Percentiles rank a stretch among this genome's conserved stretches.
phyloP scores from a whole-genome alignment of 2,329 filamentous ascomycete species.

The Exophiala bonariae region DNA sequence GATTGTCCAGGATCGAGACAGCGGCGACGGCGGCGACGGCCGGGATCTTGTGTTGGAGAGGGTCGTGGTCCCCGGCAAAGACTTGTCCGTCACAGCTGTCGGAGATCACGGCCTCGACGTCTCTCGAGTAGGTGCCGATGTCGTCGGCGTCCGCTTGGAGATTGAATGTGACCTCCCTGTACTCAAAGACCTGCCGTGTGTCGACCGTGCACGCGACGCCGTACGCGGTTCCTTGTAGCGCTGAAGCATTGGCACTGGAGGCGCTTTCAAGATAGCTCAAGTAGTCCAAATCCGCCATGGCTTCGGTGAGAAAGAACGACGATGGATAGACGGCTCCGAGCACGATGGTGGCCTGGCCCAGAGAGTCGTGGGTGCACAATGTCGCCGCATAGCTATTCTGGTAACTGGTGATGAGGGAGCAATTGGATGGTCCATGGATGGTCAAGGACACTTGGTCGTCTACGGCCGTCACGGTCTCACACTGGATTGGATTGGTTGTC shows the following conservation, averaged over 20 bases:
- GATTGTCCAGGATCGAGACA: background rate
- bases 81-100: background rate
- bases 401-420: background rate
- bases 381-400: background rate
- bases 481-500: background rate
- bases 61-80: background rate
- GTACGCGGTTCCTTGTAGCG: no score
- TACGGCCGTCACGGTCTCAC: background rate
- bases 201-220: background rate
- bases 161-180: background rate
- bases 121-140: background rate
- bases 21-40: background rate
- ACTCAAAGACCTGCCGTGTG: background rate
- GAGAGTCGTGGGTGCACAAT: background rate
- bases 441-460: background rate
- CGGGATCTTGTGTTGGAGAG: background rate
- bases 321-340: background rate
- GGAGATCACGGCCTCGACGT: background rate
- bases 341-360: background rate
- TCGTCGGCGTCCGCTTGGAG: background rate
- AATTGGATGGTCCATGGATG: background rate
- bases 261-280: background rate
- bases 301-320: background rate
- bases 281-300: background rate
- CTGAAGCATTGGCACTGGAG: background rate